phyloP scores from a whole-genome alignment of 2,329 filamentous ascomycete genomes.

The Coniochaeta sp. region DNA sequence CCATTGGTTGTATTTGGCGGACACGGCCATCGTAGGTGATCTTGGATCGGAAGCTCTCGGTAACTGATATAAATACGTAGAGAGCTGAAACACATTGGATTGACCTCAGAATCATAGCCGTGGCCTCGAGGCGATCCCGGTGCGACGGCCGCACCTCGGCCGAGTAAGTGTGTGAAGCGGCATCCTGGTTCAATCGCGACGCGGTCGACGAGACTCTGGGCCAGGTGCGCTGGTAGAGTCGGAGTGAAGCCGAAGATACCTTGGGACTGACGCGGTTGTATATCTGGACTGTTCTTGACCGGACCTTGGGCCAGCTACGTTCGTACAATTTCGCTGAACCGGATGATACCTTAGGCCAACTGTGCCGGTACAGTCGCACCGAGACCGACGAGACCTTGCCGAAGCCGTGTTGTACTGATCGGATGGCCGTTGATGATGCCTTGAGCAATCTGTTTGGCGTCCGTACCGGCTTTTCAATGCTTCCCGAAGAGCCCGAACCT shows the following conservation, averaged over 20 bases:
- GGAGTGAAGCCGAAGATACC: not conserved
- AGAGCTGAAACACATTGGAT: not conserved
- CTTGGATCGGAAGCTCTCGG: not conserved
- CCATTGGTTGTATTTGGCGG: not conserved
- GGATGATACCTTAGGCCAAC: not conserved
- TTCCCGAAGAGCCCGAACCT: not conserved
- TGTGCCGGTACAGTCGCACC: not conserved
- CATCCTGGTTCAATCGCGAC: not conserved
- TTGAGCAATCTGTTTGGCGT: not conserved
- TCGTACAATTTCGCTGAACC: not conserved
- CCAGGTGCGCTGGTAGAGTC: not conserved
- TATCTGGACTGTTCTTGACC: not conserved
- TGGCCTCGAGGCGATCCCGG: not conserved
- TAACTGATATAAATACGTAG: constrained; percentile 20
- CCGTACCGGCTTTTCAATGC: not conserved
- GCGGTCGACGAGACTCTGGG: not conserved
- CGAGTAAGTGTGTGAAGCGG: not conserved
- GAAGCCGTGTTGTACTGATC: not conserved
- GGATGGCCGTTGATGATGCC: not conserved
- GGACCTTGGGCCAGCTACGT: not conserved
- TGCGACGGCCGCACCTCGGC: not conserved
- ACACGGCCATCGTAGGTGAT: not conserved
- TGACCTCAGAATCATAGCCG: not conserved
- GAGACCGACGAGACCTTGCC: not conserved
- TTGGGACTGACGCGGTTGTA: not conserved